phyloP scores from a whole-genome alignment of 106 monocot species.

The Dendrobium nobile region DNA sequence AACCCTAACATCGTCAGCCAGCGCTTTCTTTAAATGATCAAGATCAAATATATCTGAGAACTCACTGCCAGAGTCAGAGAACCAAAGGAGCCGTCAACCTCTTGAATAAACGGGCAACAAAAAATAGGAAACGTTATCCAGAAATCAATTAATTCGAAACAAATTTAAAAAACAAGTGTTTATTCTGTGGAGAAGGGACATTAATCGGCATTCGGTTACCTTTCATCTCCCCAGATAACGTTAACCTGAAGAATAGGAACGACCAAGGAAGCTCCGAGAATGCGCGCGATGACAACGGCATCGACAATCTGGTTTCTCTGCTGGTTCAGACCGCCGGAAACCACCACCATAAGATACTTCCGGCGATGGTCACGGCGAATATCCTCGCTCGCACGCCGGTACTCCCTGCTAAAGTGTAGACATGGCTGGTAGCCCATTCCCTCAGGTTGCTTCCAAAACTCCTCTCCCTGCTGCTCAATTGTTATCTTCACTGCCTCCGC shows the following conservation, averaged over 20 bases:
- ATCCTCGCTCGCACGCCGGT: slow-evolving; percentile 21
- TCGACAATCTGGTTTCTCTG: slow-evolving; percentile 88
- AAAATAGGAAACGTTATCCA: neutral
- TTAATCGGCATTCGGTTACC: slow-evolving; percentile 21
- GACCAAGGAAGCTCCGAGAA: slow-evolving; percentile 84
- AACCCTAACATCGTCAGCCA: slow-evolving; percentile 64
- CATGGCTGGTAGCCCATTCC: slow-evolving; percentile 68
- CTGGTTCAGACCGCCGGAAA: slow-evolving; percentile 84
- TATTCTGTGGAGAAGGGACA: neutral
- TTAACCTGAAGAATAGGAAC: slow-evolving; percentile 84
- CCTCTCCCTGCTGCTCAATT: neutral
- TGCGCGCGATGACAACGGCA: slow-evolving; percentile 83
- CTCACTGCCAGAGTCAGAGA: slow-evolving; percentile 34
- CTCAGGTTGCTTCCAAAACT: slow-evolving; percentile 84
- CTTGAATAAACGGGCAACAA: neutral
- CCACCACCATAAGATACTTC: slow-evolving; percentile 79
- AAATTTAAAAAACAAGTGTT: neutral
- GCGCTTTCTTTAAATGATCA: slow-evolving; percentile 70
- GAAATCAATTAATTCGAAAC: neutral
- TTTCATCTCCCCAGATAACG: slow-evolving; percentile 82
- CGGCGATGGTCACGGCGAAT: slow-evolving; percentile 19
- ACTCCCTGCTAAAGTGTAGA: slow-evolving; percentile 44
- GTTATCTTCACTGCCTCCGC: neutral
- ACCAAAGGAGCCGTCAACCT: neutral
- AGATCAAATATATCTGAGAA: slow-evolving; percentile 87